A percentile compares a stretch with the other conserved stretches of the same genome.
Conservation (phyloP, 371 early-diverging fungal species). For the Rhizopus delemar region DNA sequence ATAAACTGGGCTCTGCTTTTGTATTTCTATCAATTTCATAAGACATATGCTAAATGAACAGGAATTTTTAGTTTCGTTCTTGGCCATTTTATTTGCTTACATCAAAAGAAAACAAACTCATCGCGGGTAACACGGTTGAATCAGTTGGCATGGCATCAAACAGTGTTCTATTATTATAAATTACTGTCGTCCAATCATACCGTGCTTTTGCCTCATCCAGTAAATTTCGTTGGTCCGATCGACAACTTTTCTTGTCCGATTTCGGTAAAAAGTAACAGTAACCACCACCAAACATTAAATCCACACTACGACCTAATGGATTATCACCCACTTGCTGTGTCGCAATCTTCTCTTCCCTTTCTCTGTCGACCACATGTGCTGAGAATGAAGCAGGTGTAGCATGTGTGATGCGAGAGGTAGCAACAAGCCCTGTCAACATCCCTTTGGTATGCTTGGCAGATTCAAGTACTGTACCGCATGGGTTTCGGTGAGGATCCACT, state of each 20-base stretch:
- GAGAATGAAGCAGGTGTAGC: constrained; percentile 83
- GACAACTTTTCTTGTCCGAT: constrained; percentile 57
- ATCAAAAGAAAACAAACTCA: constrained; percentile 67
- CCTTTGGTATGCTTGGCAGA: constrained; percentile 79
- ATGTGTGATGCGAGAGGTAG: constrained; percentile 90
- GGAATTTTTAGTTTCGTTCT: too few relatives aligned
- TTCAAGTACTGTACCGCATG: constrained; percentile 93
- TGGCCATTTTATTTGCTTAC: constrained; percentile 1
- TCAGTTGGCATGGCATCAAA: constrained; percentile 58
- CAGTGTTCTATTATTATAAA: constrained; percentile 51
- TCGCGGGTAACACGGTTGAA: constrained; percentile 61
- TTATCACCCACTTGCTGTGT: constrained; percentile 85
- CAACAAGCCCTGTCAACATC: constrained; percentile 90
- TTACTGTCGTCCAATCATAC: constrained; percentile 60
- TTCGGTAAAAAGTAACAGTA: constrained; percentile 81
- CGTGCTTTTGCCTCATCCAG: constrained; percentile 51
- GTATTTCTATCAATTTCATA: constrained; percentile 86
- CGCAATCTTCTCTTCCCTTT: constrained; percentile 85
- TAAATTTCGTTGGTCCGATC: constrained; percentile 73
- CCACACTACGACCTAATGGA: constrained; percentile 78
- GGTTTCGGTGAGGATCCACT: constrained; percentile 62
- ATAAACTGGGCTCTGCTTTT: constrained; percentile 72
- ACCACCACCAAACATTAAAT: constrained; percentile 94
- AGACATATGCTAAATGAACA: constrained; percentile 70
- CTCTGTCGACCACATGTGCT: constrained; percentile 79